phyloP scores from a whole-genome alignment of 2,329 filamentous ascomycete species.

The Trichoderma simmonsii region DNA sequence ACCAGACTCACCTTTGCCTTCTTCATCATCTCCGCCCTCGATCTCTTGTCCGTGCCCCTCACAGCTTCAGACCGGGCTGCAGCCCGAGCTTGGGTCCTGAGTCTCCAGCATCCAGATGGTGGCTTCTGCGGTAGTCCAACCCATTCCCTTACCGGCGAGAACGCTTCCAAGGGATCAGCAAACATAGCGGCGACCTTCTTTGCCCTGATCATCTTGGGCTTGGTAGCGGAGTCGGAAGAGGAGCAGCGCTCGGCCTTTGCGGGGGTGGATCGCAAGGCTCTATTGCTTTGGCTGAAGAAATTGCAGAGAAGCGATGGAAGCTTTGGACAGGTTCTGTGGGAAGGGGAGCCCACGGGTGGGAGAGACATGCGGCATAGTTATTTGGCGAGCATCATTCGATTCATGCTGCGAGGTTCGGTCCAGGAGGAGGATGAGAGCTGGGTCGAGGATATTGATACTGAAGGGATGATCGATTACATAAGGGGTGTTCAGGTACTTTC shows the following conservation, averaged over 20 bases:
- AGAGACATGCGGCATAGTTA: conserved; percentile 87
- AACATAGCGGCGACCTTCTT: conserved; percentile 89
- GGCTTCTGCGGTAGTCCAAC: conserved; percentile 86
- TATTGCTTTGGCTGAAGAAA: conserved; percentile 68
- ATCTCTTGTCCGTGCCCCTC: conserved; percentile 69
- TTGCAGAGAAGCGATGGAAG: conserved; percentile 84
- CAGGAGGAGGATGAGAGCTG: conserved; percentile 48
- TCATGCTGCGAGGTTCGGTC: conserved; percentile 69
- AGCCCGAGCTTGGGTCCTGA: conserved; percentile 74
- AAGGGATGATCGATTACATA: conserved; percentile 68
- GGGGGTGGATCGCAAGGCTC: conserved; percentile 63
- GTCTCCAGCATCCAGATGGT: conserved; percentile 78
- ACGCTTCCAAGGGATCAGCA: conserved; percentile 49
- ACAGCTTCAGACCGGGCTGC: conserved; percentile 41
- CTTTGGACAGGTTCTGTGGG: conserved; percentile 77
- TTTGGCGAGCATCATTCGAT: conserved; percentile 75
- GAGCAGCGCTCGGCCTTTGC: conserved; percentile 47
- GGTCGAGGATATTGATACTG: conserved; percentile 71
- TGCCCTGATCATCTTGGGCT: conserved; percentile 69
- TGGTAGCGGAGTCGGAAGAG: conserved; percentile 42
- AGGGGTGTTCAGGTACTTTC: conserved; percentile 52
- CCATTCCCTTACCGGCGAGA: conserved; percentile 44
- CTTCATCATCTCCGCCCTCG: conserved; percentile 83
- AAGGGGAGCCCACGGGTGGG: conserved; percentile 65
- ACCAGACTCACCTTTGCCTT: conserved; percentile 86